Conservation (phyloP, 192 early-diverging fungal species). For the Coemansia sp. region DNA sequence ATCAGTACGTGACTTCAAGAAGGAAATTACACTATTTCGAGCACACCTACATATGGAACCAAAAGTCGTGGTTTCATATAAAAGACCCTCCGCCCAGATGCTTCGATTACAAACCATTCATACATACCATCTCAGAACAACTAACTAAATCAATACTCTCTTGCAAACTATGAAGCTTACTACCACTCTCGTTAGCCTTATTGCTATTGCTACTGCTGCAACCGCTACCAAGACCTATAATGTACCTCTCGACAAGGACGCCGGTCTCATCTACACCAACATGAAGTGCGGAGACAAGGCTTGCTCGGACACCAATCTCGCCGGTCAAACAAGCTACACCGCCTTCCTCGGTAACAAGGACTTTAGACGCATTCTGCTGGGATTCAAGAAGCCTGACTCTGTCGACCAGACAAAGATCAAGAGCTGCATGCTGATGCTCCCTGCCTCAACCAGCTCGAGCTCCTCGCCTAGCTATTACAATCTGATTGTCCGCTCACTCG, state of each 20-base stretch:
- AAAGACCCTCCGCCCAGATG: too few species aligned
- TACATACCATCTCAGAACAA: too few species aligned
- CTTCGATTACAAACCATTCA: too few species aligned
- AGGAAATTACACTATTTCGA: too few species aligned
- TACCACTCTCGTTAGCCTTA: conserved; percentile 7
- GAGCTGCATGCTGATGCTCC: conserved; percentile 24
- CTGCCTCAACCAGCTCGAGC: conserved; percentile 5
- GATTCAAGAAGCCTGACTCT: conserved; percentile 19
- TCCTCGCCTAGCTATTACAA: conserved; percentile 16
- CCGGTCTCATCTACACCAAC: conserved; percentile 25
- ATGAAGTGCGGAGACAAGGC: conserved; percentile 17
- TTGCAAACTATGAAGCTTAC: conserved; percentile 15
- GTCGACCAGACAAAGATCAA: conserved; percentile 8
- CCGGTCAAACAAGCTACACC: conserved; percentile 17
- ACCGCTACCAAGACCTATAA: not conserved
- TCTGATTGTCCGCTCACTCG: conserved; percentile 8
- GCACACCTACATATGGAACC: too few species aligned
- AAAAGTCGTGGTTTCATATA: not conserved
- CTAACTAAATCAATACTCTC: not conserved
- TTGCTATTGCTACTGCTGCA: conserved; percentile 7
- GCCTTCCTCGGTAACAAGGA: conserved; percentile 33
- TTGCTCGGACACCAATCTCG: conserved; percentile 25
- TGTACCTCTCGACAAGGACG: conserved; percentile 25
- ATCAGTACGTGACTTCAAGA: too few species aligned
- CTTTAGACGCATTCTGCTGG: conserved; percentile 31